Conservation (phyloP, 164 flowering plant genomes). For the Cinnamomum micranthum region DNA sequence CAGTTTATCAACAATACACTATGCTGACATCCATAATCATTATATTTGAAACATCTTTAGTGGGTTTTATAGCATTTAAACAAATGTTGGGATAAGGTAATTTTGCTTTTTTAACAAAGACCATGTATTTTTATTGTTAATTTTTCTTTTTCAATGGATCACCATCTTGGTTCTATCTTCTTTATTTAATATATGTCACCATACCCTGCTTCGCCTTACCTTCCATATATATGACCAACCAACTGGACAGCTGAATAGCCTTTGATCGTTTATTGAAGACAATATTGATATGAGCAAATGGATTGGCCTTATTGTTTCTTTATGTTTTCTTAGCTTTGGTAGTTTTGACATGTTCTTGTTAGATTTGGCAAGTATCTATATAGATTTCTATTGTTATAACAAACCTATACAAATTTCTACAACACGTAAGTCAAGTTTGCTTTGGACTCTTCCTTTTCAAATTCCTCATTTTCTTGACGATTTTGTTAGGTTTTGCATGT, state of each 20-base stretch:
- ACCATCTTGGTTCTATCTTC: not conserved
- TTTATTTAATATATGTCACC: not conserved
- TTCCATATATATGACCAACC: constrained; percentile 55
- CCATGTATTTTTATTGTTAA: too few species aligned
- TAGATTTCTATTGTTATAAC: too few species aligned
- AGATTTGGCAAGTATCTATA: too few species aligned
- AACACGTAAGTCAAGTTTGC: too few species aligned
- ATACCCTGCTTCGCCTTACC: constrained; percentile 39
- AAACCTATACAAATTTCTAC: too few species aligned
- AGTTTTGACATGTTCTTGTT: too few species aligned
- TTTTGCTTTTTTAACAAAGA: constrained; percentile 3
- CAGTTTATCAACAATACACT: constrained; percentile 39
- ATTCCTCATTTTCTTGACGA: too few species aligned
- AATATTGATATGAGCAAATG: constrained; percentile 58
- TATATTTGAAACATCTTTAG: constrained; percentile 57
- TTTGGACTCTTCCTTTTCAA: too few species aligned
- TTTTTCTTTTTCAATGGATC: not conserved
- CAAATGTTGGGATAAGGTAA: constrained; percentile 66
- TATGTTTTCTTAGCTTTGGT: too few species aligned
- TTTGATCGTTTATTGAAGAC: constrained; percentile 46
- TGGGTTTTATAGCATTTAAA: constrained; percentile 57
- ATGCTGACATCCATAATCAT: constrained; percentile 41
- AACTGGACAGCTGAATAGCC: constrained; percentile 78
- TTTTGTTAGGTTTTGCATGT: too few species aligned
- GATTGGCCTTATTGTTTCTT: constrained; percentile 43